Conservation (phyloP, 495 filamentous ascomycete genomes). For the Staphylotrichum tortipilum region DNA sequence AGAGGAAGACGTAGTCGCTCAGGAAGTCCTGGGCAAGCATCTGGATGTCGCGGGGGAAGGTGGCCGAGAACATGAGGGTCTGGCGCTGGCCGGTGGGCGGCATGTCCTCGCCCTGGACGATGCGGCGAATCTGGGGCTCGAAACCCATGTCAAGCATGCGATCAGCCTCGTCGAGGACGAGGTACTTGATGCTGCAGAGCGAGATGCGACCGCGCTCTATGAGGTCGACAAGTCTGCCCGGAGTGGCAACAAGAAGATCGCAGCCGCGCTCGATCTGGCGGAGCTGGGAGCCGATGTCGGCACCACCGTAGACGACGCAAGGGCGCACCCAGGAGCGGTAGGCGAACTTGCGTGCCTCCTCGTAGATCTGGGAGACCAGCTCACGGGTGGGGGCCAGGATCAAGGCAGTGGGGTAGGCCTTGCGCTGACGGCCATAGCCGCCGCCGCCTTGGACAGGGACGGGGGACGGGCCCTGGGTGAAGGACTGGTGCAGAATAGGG, state of each 20-base stretch:
- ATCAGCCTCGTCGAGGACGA: conserved; percentile 98
- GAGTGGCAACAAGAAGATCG: conserved; percentile 93
- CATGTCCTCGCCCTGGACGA: conserved; percentile 98
- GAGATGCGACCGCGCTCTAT: conserved; percentile 98
- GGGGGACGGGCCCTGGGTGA: conserved; percentile 71
- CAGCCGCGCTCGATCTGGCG: conserved; percentile 96
- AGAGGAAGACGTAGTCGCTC: conserved; percentile 97
- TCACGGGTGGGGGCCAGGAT: conserved; percentile 96
- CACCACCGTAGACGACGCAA: conserved; percentile 98
- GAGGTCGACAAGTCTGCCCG: conserved; percentile 92
- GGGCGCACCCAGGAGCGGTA: conserved; percentile 98
- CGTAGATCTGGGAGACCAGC: conserved; percentile 95
- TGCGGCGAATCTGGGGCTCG: conserved; percentile 97
- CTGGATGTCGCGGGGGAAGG: conserved; percentile 97
- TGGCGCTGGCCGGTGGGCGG: conserved; percentile 75
- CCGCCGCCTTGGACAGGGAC: conserved; percentile 54
- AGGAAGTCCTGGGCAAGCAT: conserved; percentile 97
- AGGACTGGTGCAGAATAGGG: conserved; percentile 94
- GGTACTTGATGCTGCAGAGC: conserved; percentile 91
- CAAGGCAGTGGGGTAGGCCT: conserved; percentile 91
- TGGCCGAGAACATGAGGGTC: conserved; percentile 99
- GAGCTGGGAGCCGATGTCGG: conserved; percentile 93
- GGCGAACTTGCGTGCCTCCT: conserved; percentile 94
- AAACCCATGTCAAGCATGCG: conserved; percentile 99
- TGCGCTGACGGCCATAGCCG: conserved; percentile 71